Evolutionary conservation across 805 yeast genomes (phyloP), one percentile per base, ranked within the genome.

Genomic region (Lipomyces lipofer): DNA sequence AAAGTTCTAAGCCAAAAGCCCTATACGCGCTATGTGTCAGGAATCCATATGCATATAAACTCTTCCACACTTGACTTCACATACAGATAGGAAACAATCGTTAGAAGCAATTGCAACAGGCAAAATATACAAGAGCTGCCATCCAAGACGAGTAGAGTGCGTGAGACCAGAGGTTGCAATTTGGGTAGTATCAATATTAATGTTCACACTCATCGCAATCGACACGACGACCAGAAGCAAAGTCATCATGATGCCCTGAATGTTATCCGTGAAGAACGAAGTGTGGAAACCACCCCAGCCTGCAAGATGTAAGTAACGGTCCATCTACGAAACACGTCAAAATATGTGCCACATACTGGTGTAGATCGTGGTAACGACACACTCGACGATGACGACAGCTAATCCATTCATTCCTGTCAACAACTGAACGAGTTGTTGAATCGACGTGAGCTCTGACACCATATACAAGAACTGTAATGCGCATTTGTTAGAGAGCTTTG

Each of bases 1-100:
- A 91, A 91, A 0, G 98, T 88, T 66, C 98, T 78, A 57, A 91
- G 73, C 98, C 98, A 91, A 69, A 91, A 90, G 0, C 96, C 96
- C 40, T 36, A n/a, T n/a, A n/a, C n/a, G n/a, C n/a, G n/a, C n/a
- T n/a, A n/a, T n/a, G n/a, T n/a, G n/a, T n/a, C n/a, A n/a, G n/a
- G n/a, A n/a, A n/a, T n/a, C n/a, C n/a, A n/a, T n/a, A n/a, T n/a
- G n/a, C n/a, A n/a, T n/a, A n/a, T n/a, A n/a, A n/a, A n/a, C n/a
- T n/a, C n/a, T n/a, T n/a, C n/a, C n/a, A n/a, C n/a, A n/a, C n/a
- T n/a, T n/a, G n/a, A n/a, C n/a, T 21, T 8, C 12, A 36, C 40
- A 2, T 36, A 36, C 40, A 29, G 95, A 80, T 77, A 91, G 73
- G 71, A 91, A 91, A 67, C 91, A 82, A 67, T 89, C 96, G 66